Evolutionary conservation across 345 rosid genomes (phyloP), one percentile per base, ranked within the genome.

Genomic region (Salix suchowensis): DNA sequence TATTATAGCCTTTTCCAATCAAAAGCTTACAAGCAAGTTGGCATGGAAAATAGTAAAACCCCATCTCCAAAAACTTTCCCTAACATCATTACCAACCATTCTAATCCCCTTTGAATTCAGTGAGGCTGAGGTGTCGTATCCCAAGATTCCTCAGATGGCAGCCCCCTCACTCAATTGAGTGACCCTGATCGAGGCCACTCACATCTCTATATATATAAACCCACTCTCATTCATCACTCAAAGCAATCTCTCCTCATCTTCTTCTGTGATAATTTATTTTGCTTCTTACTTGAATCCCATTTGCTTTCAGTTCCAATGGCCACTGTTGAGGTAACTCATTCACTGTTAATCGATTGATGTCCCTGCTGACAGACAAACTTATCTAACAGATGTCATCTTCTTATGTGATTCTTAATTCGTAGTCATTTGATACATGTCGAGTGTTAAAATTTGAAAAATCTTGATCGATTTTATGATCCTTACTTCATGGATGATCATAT

Each of bases 251-350:
- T 14, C 14, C 61, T 64, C 16, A 8, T 44, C 68, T 54, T 55
- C 32, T 75, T 18, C 68, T 73, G 6, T 16, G 71, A 18, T 42
- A 37, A 13, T 37, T 23, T 3, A 9, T 0, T 62, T 24, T 55
- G 32, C 66, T 77, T 58, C 28, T 39, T 36, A 13, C 42, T 72
- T 61, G 26, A 12, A 16, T 3, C 19, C 70, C 37, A 18, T 12
- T 71, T 34, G 61, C 36, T 23, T 75, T 11, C 18, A 69, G 24
- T 67, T 76, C 55, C 76, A 46, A 82, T 90, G 94, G 94, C 94
- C 78, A 80, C 88, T 66, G 94, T 39, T 44, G 89, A 90, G 92
- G 94, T 88, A 85, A 64, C 67, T 23, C 71, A n/a, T 60, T 15
- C 26, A 12, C 68, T 39, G 7, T 4, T 0, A 52, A 61, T 23